Evolutionary conservation across 352 stramenopile genomes (phyloP), one percentile per base, ranked within the genome.

Genomic region (Lagenidium sp.): DNA sequence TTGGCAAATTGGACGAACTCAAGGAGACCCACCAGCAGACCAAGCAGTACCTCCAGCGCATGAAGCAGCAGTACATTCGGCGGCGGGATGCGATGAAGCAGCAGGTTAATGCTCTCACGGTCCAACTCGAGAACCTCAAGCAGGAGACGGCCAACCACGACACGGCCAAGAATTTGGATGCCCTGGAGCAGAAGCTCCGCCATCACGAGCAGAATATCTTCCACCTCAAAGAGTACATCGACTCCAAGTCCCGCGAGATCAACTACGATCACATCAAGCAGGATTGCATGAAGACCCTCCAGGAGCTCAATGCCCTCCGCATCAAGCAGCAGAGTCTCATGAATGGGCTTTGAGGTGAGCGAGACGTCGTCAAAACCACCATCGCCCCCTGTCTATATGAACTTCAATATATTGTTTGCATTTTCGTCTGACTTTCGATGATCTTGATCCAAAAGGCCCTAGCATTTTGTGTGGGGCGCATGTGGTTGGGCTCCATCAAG

Each of bases 161-260:
- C 52, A 88, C 76, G 0, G 70, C 73, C 31, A 87, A 85, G 46
- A 88, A 66, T 25, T 46, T 95, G 32, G 72, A 92, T 46, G 68
- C 77, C 1, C 63, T 96, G 10, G 86, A 96, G 63, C 74, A 92
- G 39, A 95, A 96, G 53, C 55, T 96, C 46, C 68, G 81, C 8
- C 81, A 94, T 50, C 87, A 96, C 53, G 83, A 95, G 55, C 85
- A 96, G 55, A 95, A 88, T 36, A 96, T 97, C 37, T 96, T 95
- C 60, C 81, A 89, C 51, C 46, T 96, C 20, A 78, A 76, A 51
- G 88, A 96, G 39, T 95, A 75, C 45, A 79, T 94, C 20, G 86
- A 94, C 51, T 73, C 78, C 20, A 95, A 96, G 55, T 72, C 73
- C 41, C 66, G 83, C 41, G 84, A 95, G 48, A 85, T 94, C 38